Percentiles rank a stretch among this genome's conserved stretches.
Conservation (phyloP, 805 yeast genomes). For the Monosporozyma yasuniensis region DNA sequence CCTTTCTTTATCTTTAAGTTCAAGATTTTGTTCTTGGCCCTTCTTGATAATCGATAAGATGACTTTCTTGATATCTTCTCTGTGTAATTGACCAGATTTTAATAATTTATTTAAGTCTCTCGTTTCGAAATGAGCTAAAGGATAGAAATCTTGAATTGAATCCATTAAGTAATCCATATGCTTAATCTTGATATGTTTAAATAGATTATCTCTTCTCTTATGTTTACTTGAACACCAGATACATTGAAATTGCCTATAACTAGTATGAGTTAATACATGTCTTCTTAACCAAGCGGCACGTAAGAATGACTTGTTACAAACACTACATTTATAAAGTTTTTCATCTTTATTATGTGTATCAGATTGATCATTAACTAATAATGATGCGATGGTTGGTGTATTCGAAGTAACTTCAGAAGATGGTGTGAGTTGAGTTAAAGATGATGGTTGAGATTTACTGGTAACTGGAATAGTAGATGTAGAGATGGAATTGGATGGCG, state of each 20-base stretch:
- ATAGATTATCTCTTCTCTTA: slow-evolving; percentile 27
- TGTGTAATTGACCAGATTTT: slow-evolving; percentile 15
- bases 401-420: background rate
- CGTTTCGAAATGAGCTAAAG: slow-evolving; percentile 5
- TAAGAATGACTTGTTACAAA: slow-evolving; percentile 23
- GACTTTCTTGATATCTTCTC: slow-evolving; percentile 20
- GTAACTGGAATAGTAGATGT: no score
- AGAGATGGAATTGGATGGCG: background rate
- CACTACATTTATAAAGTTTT: slow-evolving; percentile 17
- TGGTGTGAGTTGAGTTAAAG: background rate
- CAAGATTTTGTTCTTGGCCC: slow-evolving; percentile 15
- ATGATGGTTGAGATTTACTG: background rate
- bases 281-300: slow-evolving; percentile 28
- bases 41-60: slow-evolving; percentile 1
- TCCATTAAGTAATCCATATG: slow-evolving; percentile 21
- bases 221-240: slow-evolving; percentile 28
- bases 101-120: slow-evolving; percentile 7
- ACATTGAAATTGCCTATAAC: slow-evolving; percentile 21
- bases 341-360: background rate
- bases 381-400: background rate
- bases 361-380: background rate
- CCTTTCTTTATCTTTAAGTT: no score
- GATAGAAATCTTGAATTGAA: slow-evolving; percentile 5
- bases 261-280: slow-evolving; percentile 25
- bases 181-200: slow-evolving; percentile 28